Evolutionary conservation across 2,329 filamentous ascomycete species (phyloP).

Genomic region (Claviceps paspali): DNA sequence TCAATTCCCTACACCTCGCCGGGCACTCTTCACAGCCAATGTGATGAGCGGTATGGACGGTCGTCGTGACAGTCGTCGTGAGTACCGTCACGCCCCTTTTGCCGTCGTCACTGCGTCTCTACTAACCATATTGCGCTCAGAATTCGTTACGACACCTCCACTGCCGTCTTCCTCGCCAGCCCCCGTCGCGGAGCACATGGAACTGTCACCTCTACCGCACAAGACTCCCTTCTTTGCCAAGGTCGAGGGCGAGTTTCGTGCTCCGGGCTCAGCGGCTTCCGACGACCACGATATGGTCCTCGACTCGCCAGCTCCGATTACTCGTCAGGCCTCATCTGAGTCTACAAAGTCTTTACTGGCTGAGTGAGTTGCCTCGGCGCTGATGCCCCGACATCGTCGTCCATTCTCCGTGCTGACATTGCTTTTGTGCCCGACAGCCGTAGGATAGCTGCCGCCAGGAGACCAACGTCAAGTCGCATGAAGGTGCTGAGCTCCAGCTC

Average conservation of each 20-base stretch:
- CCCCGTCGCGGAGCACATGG: slow-evolving; percentile 63
- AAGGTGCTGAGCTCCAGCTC: slow-evolving; percentile 61
- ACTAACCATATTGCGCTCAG: slow-evolving; percentile 29
- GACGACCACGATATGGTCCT: slow-evolving; percentile 31
- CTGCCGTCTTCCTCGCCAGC: slow-evolving; percentile 70
- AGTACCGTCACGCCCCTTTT: slow-evolving; percentile 3
- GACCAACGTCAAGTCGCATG: slow-evolving; percentile 58
- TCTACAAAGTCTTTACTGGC: slow-evolving; percentile 30
- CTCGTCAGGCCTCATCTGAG: slow-evolving; percentile 32
- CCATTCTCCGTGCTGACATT: slow-evolving; percentile 6
- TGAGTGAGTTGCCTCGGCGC: slow-evolving; percentile 31
- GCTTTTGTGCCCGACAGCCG: slow-evolving; percentile 30
- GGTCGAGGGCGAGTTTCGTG: slow-evolving; percentile 57
- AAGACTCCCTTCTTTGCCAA: slow-evolving; percentile 56
- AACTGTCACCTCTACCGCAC: slow-evolving; percentile 84
- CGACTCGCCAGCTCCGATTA: slow-evolving; percentile 38
- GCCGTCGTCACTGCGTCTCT: not conserved
- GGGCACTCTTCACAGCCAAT: slow-evolving; percentile 25
- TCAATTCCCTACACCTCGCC: slow-evolving; percentile 25
- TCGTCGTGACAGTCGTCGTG: slow-evolving; percentile 22
- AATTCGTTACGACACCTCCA: slow-evolving; percentile 70
- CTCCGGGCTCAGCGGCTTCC: slow-evolving; percentile 38
- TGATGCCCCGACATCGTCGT: slow-evolving; percentile 5
- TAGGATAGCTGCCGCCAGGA: slow-evolving; percentile 51
- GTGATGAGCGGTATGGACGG: slow-evolving; percentile 21